Percentiles rank a stretch among this genome's conserved stretches.
phyloP scores from a whole-genome alignment of 805 yeast species.

The Candida peoriensis region DNA sequence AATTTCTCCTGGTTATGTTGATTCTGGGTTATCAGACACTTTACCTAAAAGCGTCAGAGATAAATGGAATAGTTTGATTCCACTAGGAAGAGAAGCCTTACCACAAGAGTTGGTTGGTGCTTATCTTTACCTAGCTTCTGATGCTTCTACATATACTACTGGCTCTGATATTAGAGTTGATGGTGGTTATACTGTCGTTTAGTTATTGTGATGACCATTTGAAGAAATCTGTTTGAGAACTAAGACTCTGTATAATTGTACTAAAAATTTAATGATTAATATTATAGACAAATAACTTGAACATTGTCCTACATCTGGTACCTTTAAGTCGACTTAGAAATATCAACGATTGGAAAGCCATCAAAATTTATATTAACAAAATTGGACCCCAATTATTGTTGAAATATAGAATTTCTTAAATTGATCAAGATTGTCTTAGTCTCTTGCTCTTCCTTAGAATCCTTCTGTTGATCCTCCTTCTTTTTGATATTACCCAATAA shows the following conservation, averaged over 20 bases:
- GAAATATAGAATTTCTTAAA: conserved; percentile 18
- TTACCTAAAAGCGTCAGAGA: conserved; percentile 39
- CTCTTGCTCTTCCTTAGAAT: conserved; percentile 26
- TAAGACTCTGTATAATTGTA: no score
- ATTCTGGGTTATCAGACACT: conserved; percentile 57
- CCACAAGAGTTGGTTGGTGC: conserved; percentile 79
- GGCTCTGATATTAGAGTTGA: conserved; percentile 76
- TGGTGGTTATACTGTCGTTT: conserved; percentile 56
- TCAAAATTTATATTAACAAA: not conserved
- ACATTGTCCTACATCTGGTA: not conserved
- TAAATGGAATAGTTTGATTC: conserved; percentile 48
- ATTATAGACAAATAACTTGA: not conserved
- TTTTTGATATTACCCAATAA: conserved; percentile 22
- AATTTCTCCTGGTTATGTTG: conserved; percentile 82
- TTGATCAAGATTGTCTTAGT: conserved; percentile 20
- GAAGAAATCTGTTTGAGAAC: no score
- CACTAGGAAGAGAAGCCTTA: conserved; percentile 70
- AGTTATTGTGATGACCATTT: no score
- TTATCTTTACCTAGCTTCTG: conserved; percentile 71
- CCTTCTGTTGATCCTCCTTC: conserved; percentile 25
- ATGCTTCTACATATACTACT: conserved; percentile 75
- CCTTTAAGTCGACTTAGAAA: no score
- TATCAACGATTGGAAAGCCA: no score
- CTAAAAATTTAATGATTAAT: no score
- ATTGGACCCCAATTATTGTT: no score